Percentiles rank a stretch among this genome's conserved stretches.
Conservation (phyloP, 1,284 basidiomycete genomes). For the Ustilago cynodontis region DNA sequence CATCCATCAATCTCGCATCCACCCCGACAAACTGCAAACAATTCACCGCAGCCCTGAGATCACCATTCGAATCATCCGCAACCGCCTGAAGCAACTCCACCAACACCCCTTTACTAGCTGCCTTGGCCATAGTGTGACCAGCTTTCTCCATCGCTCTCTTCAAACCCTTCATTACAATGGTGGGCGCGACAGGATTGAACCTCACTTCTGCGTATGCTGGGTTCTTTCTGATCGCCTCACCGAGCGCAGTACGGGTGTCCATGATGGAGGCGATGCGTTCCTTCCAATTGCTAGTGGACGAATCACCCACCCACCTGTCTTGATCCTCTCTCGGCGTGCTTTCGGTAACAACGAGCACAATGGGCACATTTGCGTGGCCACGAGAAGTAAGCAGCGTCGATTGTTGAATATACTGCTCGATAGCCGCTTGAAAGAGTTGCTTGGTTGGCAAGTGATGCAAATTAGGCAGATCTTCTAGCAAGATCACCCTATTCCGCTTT, state of each 20-base stretch:
- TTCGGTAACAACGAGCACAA: constrained; percentile 88
- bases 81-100: constrained; percentile 70
- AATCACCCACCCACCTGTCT: constrained; percentile 73
- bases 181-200: constrained; percentile 92
- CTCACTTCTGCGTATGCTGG: constrained; percentile 80
- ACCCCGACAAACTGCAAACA: constrained; percentile 81
- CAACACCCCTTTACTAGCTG: constrained; percentile 5
- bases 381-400: constrained; percentile 16
- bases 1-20: constrained; percentile 18
- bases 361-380: constrained; percentile 72
- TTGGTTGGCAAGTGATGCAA: constrained; percentile 77
- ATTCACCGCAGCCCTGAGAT: constrained; percentile 92
- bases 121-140: neutral
- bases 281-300: constrained; percentile 72
- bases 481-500: constrained; percentile 74
- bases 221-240: constrained; percentile 75
- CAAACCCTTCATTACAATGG: constrained; percentile 84
- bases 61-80: constrained; percentile 84
- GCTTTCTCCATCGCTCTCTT: constrained; percentile 68
- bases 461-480: constrained; percentile 94
- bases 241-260: constrained; percentile 79
- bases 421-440: constrained; percentile 79
- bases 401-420: constrained; percentile 70
- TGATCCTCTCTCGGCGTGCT: constrained; percentile 73
- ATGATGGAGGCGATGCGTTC: constrained; percentile 70